Percentiles rank a stretch among this genome's conserved stretches.
phyloP scores from a whole-genome alignment of 2,329 filamentous ascomycete species.

The Intubia oerlemansii region DNA sequence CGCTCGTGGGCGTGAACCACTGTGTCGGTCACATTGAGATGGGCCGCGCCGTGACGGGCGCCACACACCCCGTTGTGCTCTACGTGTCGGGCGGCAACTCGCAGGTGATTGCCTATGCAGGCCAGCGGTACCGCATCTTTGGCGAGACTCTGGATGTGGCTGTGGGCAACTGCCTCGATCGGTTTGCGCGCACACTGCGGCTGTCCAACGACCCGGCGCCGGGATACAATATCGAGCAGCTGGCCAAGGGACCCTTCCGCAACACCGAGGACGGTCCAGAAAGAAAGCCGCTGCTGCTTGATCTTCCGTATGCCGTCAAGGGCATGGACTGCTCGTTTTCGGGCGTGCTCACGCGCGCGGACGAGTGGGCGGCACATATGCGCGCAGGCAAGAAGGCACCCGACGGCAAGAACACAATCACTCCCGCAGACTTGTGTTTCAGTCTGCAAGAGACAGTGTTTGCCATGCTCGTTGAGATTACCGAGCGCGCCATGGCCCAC shows the following conservation, averaged over 20 bases:
- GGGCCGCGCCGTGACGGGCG: slow-evolving; percentile 81
- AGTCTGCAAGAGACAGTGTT: slow-evolving; percentile 88
- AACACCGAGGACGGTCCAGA: slow-evolving; percentile 16
- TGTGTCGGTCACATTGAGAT: slow-evolving; percentile 98
- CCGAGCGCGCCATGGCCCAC: slow-evolving; percentile 94
- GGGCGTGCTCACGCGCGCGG: slow-evolving; percentile 69
- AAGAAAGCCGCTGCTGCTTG: slow-evolving; percentile 48
- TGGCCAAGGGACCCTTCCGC: slow-evolving; percentile 34
- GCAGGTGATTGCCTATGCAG: slow-evolving; percentile 91
- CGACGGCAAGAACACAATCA: slow-evolving; percentile 43
- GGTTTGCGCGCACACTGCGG: slow-evolving; percentile 74
- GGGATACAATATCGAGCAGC: slow-evolving; percentile 93
- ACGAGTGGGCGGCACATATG: slow-evolving; percentile 55
- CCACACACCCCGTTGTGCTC: slow-evolving; percentile 77
- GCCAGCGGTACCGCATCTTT: slow-evolving; percentile 90
- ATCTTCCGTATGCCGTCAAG: slow-evolving; percentile 89
- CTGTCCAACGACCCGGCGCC: slow-evolving; percentile 94
- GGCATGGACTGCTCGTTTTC: slow-evolving; percentile 98
- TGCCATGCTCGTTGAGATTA: slow-evolving; percentile 96
- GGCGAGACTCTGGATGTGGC: slow-evolving; percentile 95
- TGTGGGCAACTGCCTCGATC: slow-evolving; percentile 90
- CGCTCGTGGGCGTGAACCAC: slow-evolving; percentile 91
- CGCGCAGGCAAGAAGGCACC: slow-evolving; percentile 19
- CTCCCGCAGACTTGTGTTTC: slow-evolving; percentile 75
- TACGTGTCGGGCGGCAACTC: slow-evolving; percentile 95